Conservation (phyloP, 2,329 filamentous ascomycete genomes). For the Epichloe typhina region DNA sequence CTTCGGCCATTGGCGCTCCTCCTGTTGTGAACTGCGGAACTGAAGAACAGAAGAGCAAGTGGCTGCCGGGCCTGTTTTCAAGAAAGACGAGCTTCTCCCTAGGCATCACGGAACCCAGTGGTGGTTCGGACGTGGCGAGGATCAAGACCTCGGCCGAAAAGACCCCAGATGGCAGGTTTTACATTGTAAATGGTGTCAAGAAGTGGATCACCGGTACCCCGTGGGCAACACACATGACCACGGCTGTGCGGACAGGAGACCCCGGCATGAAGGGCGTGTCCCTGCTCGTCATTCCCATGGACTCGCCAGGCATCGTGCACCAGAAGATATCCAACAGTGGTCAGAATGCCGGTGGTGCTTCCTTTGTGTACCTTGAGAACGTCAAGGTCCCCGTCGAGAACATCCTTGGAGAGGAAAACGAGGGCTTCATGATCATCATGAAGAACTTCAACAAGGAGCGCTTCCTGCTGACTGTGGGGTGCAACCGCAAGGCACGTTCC, state of each 20-base stretch:
- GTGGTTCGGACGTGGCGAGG: conserved; percentile 51
- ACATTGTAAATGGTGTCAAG: conserved; percentile 53
- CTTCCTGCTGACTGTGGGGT: conserved; percentile 41
- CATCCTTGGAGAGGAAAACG: conserved; percentile 35
- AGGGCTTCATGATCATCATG: conserved; percentile 47
- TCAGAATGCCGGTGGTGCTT: conserved; percentile 50
- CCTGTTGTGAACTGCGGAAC: conserved; percentile 52
- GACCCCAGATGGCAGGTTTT: conserved; percentile 30
- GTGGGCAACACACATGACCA: conserved; percentile 48
- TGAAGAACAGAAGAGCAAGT: conserved; percentile 30
- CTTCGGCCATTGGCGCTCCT: conserved; percentile 48
- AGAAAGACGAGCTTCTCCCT: conserved; percentile 49
- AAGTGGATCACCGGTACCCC: conserved; percentile 55
- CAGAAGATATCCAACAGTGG: conserved; percentile 49
- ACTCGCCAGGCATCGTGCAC: conserved; percentile 34
- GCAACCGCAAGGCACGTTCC: conserved; percentile 43
- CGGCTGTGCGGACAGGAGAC: conserved; percentile 46
- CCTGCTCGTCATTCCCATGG: conserved; percentile 41
- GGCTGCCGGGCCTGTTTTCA: conserved; percentile 44
- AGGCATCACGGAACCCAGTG: conserved; percentile 50
- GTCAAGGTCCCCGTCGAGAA: conserved; percentile 34
- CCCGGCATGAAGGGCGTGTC: conserved; percentile 40
- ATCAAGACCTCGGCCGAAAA: conserved; percentile 45
- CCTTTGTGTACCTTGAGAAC: conserved; percentile 42
- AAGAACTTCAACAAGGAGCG: conserved; percentile 44